phyloP scores from a whole-genome alignment of 495 filamentous ascomycete species.

The Penicillium malachiteum region DNA sequence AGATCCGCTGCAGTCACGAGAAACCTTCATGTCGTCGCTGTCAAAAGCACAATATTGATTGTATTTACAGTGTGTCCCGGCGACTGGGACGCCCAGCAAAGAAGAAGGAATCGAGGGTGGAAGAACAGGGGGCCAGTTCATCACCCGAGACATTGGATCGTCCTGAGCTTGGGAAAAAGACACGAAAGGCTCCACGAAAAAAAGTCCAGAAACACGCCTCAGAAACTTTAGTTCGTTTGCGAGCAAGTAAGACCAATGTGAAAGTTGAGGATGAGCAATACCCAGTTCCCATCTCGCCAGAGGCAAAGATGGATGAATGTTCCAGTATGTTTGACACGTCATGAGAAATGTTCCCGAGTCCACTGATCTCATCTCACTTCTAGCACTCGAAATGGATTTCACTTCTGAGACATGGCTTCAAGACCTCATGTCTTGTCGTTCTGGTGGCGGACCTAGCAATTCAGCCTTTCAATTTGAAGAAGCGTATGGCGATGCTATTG shows the following conservation, averaged over 20 bases:
- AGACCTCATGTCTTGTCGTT: slow-evolving; percentile 25
- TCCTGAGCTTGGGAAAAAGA: slow-evolving; percentile 12
- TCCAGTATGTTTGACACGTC: not conserved
- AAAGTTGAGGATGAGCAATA: not conserved
- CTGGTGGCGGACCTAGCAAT: slow-evolving; percentile 6
- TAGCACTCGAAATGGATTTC: slow-evolving; percentile 27
- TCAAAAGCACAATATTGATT: slow-evolving; percentile 41
- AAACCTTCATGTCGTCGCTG: slow-evolving; percentile 46
- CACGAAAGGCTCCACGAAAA: slow-evolving; percentile 15
- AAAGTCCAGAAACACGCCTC: not conserved
- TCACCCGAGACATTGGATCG: slow-evolving; percentile 4
- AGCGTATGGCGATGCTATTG: slow-evolving; percentile 4
- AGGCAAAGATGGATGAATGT: not conserved
- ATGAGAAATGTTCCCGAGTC: not conserved
- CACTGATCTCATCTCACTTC: not conserved
- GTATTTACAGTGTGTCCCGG: slow-evolving; percentile 48
- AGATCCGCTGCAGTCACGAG: slow-evolving; percentile 51
- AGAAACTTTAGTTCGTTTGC: not conserved
- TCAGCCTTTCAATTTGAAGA: not conserved
- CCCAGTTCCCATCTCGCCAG: not conserved
- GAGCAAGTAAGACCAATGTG: not conserved
- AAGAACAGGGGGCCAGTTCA: slow-evolving; percentile 1
- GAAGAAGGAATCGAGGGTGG: slow-evolving; percentile 21
- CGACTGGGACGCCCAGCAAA: slow-evolving; percentile 45
- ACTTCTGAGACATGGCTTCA: slow-evolving; percentile 33